phyloP scores from a whole-genome alignment of 768 basidiomycete genomes.

The Termitomyces sp. region DNA sequence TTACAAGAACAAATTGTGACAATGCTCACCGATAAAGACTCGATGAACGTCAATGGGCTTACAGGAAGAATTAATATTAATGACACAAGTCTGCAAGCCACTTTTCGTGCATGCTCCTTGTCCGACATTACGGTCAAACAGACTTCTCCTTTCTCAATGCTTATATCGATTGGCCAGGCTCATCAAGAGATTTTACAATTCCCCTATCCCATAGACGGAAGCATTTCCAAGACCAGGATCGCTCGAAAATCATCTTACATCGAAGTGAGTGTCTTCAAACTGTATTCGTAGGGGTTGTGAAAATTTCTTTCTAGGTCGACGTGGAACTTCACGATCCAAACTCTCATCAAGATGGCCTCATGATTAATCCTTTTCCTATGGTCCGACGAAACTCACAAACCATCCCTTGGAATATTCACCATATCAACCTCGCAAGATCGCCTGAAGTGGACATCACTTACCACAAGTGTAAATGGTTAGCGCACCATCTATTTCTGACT shows the following conservation, averaged over 20 bases:
- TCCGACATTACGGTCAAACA: conserved; percentile 18
- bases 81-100: conserved; percentile 10
- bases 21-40: not conserved
- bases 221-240: conserved; percentile 33
- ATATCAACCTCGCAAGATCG: conserved; percentile 22
- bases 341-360: conserved; percentile 1
- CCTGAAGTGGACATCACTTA: conserved; percentile 14
- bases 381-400: not conserved
- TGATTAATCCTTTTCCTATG: conserved; percentile 23
- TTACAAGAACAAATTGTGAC: not conserved
- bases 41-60: conserved; percentile 8
- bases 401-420: conserved; percentile 26
- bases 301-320: not conserved
- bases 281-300: not conserved
- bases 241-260: conserved; percentile 53
- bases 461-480: conserved; percentile 17
- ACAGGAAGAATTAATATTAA: conserved; percentile 17
- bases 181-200: conserved; percentile 23
- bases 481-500: conserved; percentile 14
- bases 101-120: conserved; percentile 11
- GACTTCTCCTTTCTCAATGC: conserved; percentile 25
- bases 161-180: conserved; percentile 21
- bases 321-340: conserved; percentile 1
- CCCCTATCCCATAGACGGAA: conserved; percentile 38
- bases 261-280: conserved; percentile 24